Percentiles rank a stretch among this genome's conserved stretches.
Conservation (phyloP, 2,329 filamentous ascomycete species). For the Annulohypoxylon truncatum region DNA sequence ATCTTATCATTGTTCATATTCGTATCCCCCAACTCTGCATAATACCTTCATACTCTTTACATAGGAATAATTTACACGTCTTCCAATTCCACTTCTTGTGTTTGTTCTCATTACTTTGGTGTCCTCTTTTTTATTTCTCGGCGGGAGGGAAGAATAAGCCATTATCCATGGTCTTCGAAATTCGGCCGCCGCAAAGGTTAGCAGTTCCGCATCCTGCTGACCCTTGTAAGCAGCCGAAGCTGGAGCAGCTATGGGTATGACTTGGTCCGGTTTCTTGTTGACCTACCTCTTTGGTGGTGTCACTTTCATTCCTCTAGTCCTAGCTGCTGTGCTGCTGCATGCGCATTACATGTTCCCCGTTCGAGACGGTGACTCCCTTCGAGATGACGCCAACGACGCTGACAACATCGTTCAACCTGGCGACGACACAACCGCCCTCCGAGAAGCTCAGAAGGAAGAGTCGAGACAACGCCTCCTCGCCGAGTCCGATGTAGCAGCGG, state of each 20-base stretch:
- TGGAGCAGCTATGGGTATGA: conserved; percentile 57
- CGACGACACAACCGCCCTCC: conserved; percentile 74
- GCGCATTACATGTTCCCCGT: conserved; percentile 75
- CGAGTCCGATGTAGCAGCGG: conserved; percentile 83
- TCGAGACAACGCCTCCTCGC: conserved; percentile 65
- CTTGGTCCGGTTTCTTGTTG: conserved; percentile 70
- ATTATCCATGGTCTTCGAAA: conserved; percentile 44
- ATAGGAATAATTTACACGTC: neutral
- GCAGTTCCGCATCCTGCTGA: conserved; percentile 42
- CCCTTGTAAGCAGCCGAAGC: conserved; percentile 33
- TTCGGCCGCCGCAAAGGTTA: conserved; percentile 38
- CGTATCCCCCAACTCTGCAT: conserved; percentile 14
- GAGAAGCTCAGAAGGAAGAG: conserved; percentile 71
- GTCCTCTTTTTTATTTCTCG: conserved; percentile 8
- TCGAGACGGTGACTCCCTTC: conserved; percentile 55
- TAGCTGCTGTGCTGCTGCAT: conserved; percentile 71
- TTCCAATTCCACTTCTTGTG: neutral
- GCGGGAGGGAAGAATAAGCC: conserved; percentile 2
- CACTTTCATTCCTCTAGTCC: conserved; percentile 83
- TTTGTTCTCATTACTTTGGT: neutral
- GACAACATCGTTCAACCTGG: conserved; percentile 65
- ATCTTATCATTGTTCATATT: conserved; percentile 16
- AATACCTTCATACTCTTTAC: neutral
- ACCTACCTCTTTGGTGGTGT: conserved; percentile 88
- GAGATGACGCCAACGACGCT: conserved; percentile 48